Evolutionary conservation across 176 grass and related monocot species (phyloP).

Genomic region (Oryza officinalis): DNA sequence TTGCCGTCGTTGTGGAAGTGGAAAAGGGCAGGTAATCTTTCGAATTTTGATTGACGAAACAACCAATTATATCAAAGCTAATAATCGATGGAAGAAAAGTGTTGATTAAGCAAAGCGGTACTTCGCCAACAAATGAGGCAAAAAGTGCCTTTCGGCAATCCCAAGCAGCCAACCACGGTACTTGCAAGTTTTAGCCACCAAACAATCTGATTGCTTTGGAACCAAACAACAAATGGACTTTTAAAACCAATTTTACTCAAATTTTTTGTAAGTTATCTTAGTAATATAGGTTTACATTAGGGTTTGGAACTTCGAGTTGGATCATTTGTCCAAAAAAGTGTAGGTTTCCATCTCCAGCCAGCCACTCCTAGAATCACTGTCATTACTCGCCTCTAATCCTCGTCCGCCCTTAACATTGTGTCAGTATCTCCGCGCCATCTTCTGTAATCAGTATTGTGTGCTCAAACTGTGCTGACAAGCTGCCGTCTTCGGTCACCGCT

Average conservation of each 20-base stretch:
- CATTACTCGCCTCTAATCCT: neutral
- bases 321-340: conserved; percentile 19
- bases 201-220: neutral
- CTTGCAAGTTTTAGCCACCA: conserved; percentile 5
- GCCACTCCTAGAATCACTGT: neutral
- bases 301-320: neutral
- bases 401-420: conserved; percentile 45
- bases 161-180: conserved; percentile 31
- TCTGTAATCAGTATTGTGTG: conserved; percentile 79
- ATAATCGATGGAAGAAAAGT: conserved; percentile 19
- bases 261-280: neutral
- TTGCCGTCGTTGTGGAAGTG: neutral
- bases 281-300: neutral
- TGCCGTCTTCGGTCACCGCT: conserved; percentile 83
- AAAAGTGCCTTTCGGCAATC: conserved; percentile 36
- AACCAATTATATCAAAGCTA: neutral
- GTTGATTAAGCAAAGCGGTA: conserved; percentile 25
- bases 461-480: conserved; percentile 89
- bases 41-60: conserved; percentile 20
- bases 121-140: conserved; percentile 23
- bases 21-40: neutral
- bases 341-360: neutral
- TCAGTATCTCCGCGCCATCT: conserved; percentile 79
- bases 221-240: neutral
- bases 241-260: neutral